phyloP scores from a whole-genome alignment of 306 rosid genomes.

The Begonia loranthoides region DNA sequence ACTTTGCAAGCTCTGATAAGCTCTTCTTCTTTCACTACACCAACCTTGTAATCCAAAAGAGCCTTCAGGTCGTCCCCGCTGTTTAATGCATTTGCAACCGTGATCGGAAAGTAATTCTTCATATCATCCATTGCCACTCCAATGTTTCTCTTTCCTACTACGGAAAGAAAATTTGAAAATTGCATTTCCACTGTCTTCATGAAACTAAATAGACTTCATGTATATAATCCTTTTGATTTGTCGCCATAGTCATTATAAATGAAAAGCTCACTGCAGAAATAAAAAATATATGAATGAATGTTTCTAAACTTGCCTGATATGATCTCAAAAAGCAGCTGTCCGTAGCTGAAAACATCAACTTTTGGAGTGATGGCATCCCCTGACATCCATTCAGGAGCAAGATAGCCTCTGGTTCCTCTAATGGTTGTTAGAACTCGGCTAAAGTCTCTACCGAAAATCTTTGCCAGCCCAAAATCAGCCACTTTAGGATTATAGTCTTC shows the following conservation, averaged over 20 bases:
- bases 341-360: conserved; percentile 33
- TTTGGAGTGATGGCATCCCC: conserved; percentile 29
- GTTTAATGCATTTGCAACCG: conserved; percentile 15
- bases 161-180: too few species aligned
- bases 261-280: too few species aligned
- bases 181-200: too few species aligned
- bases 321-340: conserved; percentile 26
- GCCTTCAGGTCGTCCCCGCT: conserved; percentile 11
- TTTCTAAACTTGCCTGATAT: conserved; percentile 13
- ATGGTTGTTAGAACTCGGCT: conserved; percentile 30
- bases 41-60: conserved; percentile 16
- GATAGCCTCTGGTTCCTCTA: conserved; percentile 39
- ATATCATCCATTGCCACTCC: conserved; percentile 15
- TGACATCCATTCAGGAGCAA: conserved; percentile 42
- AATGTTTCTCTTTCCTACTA: conserved; percentile 21
- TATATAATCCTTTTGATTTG: too few species aligned
- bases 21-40: conserved; percentile 13
- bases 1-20: conserved; percentile 20
- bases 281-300: too few species aligned
- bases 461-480: conserved; percentile 37
- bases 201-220: too few species aligned
- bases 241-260: too few species aligned
- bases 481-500: conserved; percentile 18
- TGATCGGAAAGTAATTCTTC: conserved; percentile 18
- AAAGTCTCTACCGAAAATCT: conserved; percentile 25